phyloP scores from a whole-genome alignment of 805 yeast genomes.

The Cyberlindnera mycetangii region DNA sequence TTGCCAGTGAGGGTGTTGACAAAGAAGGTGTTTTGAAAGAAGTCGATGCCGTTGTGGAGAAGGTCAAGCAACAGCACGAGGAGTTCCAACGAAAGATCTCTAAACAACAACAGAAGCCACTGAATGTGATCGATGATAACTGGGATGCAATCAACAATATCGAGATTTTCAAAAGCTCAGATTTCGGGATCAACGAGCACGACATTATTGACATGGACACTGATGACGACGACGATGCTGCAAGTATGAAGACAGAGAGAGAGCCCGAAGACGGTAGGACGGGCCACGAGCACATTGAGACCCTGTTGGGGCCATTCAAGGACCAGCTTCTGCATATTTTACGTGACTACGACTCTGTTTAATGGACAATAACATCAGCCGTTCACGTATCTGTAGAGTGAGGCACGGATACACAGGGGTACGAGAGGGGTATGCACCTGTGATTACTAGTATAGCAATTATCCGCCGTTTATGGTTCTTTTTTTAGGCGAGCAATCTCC shows the following conservation, averaged over 20 bases:
- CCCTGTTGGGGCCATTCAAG: slow-evolving; percentile 8
- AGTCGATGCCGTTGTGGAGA: slow-evolving; percentile 36
- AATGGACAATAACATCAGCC: too few relatives aligned
- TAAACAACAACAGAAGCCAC: slow-evolving; percentile 11
- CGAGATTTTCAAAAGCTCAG: slow-evolving; percentile 40
- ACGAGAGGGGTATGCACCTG: too few relatives aligned
- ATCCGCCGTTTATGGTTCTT: too few relatives aligned
- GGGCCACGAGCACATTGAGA: slow-evolving; percentile 5
- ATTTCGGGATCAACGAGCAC: slow-evolving; percentile 47
- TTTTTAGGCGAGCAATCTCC: background rate
- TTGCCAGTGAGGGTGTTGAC: slow-evolving; percentile 28
- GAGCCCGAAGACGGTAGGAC: background rate
- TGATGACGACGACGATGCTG: slow-evolving; percentile 13
- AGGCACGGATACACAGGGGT: too few relatives aligned
- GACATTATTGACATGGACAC: slow-evolving; percentile 43
- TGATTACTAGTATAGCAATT: too few relatives aligned
- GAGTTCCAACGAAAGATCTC: slow-evolving; percentile 29
- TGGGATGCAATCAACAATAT: slow-evolving; percentile 43
- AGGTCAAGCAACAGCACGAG: slow-evolving; percentile 35
- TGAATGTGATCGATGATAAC: slow-evolving; percentile 32
- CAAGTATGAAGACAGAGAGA: background rate
- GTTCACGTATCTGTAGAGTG: too few relatives aligned
- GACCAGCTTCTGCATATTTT: slow-evolving; percentile 3
- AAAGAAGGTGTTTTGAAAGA: slow-evolving; percentile 34
- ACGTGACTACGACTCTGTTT: background rate